Percentiles rank a stretch among this genome's conserved stretches.
Conservation (phyloP, 2,329 filamentous ascomycete species). For the Colletotrichum gloeosporioides region DNA sequence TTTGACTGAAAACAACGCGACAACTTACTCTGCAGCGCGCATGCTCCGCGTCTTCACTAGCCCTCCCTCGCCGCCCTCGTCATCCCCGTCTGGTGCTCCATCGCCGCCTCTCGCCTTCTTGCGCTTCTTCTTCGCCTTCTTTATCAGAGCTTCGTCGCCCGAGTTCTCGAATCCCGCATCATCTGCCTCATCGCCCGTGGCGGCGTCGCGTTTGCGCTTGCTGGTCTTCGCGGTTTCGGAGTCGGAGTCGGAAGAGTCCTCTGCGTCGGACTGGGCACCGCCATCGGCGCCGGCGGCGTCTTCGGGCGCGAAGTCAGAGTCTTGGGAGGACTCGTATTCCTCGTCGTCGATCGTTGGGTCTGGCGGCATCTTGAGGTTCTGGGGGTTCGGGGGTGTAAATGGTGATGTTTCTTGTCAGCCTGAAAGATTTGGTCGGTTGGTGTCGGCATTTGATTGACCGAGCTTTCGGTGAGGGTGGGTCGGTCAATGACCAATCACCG, state of each 20-base stretch:
- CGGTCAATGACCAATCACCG: constrained; percentile 2
- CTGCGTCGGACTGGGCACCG: constrained; percentile 52
- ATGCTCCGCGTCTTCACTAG: constrained; percentile 77
- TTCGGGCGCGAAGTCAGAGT: constrained; percentile 76
- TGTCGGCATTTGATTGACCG: constrained; percentile 13
- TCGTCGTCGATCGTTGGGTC: constrained; percentile 49
- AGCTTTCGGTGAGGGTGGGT: background rate
- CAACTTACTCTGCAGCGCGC: constrained; percentile 65
- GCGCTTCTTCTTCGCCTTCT: constrained; percentile 60
- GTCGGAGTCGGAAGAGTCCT: constrained; percentile 52
- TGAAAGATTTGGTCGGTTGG: background rate
- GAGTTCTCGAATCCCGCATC: constrained; percentile 68
- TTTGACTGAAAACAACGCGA: background rate
- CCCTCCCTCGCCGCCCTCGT: constrained; percentile 64
- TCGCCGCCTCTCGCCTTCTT: constrained; percentile 44
- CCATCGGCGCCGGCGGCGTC: constrained; percentile 47
- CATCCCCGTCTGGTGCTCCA: constrained; percentile 47
- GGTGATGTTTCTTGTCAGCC: background rate
- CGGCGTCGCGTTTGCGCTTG: constrained; percentile 38
- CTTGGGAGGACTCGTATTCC: constrained; percentile 72
- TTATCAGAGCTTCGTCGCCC: constrained; percentile 74
- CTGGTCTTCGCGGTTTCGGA: constrained; percentile 25
- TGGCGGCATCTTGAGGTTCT: constrained; percentile 43
- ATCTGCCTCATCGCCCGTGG: constrained; percentile 34
- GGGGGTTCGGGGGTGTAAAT: background rate